A percentile compares a stretch with the other conserved stretches of the same genome.
phyloP scores from a whole-genome alignment of 192 early-diverging fungal species.

The Dimargaris verticillata region DNA sequence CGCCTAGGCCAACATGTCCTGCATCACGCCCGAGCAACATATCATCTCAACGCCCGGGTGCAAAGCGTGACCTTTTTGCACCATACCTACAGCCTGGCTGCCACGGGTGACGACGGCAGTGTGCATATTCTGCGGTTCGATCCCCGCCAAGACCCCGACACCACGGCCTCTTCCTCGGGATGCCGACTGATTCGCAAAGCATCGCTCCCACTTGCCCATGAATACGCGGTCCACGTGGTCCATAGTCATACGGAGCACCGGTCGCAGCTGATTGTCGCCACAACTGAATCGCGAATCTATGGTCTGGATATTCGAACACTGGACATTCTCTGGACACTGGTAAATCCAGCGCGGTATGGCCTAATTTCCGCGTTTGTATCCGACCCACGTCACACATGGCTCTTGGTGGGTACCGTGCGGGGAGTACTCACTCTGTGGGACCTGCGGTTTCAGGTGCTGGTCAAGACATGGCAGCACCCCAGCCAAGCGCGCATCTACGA shows the following conservation, averaged over 20 bases:
- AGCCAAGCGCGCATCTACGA: conserved; percentile 39
- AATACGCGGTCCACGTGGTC: background rate
- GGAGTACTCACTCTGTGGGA: conserved; percentile 68
- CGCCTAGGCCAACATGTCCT: conserved; percentile 72
- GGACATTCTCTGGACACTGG: background rate
- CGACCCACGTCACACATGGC: conserved; percentile 43
- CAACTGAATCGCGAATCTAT: conserved; percentile 16
- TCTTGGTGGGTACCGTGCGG: conserved; percentile 53
- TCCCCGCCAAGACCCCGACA: background rate
- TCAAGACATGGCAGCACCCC: conserved; percentile 64
- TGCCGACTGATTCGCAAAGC: background rate
- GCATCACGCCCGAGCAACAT: conserved; percentile 53
- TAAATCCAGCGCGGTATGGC: conserved; percentile 21
- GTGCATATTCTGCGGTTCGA: conserved; percentile 57
- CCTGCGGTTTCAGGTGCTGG: conserved; percentile 49
- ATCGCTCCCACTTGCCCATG: background rate
- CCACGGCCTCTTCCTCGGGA: background rate
- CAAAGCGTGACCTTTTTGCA: conserved; percentile 62
- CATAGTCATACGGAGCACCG: background rate
- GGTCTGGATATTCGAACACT: conserved; percentile 11
- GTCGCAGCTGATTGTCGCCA: conserved; percentile 11
- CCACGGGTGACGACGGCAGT: conserved; percentile 63
- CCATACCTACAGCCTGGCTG: conserved; percentile 57
- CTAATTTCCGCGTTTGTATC: conserved; percentile 46
- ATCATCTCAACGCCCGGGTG: conserved; percentile 54